Percentiles rank a stretch among this genome's conserved stretches.
phyloP scores from a whole-genome alignment of 352 stramenopile species.

The Globisporangium spinosum region DNA sequence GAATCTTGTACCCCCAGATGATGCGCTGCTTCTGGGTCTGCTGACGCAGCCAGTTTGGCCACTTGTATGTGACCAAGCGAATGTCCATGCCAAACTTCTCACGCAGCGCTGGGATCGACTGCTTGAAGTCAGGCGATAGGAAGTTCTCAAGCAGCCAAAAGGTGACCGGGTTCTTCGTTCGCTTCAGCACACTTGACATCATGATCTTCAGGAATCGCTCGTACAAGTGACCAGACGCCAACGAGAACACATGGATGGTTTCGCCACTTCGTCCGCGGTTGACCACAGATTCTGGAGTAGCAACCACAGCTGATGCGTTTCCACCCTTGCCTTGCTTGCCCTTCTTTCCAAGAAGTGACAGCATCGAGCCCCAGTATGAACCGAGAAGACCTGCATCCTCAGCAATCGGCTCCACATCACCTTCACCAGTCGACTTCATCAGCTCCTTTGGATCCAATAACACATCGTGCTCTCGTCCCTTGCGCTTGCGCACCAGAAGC shows the following conservation, averaged over 20 bases:
- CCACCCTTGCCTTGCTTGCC: constrained; percentile 17
- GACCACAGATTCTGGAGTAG: constrained; percentile 5
- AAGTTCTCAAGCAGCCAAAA: constrained; percentile 99
- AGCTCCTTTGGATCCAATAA: constrained; percentile 39
- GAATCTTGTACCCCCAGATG: constrained; percentile 99
- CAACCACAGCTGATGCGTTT: constrained; percentile 10
- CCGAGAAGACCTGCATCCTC: constrained; percentile 46
- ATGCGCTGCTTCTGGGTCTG: constrained; percentile 99
- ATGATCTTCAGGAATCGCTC: constrained; percentile 99
- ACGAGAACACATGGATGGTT: constrained; percentile 98
- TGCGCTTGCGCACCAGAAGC: constrained; percentile 90
- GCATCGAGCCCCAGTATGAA: constrained; percentile 74
- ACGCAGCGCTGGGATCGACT: constrained; percentile 89
- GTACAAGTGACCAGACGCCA: constrained; percentile 97
- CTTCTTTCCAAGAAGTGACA: constrained; percentile 61
- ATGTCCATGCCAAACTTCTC: constrained; percentile 95
- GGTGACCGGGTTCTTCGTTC: constrained; percentile 95
- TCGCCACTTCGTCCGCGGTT: constrained; percentile 66
- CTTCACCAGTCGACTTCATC: constrained; percentile 12
- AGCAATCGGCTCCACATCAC: constrained; percentile 34
- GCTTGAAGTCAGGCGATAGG: constrained; percentile 97
- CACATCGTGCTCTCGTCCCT: constrained; percentile 82
- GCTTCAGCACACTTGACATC: constrained; percentile 99
- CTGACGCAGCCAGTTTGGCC: constrained; percentile 97
- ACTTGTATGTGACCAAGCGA: constrained; percentile 99